These are phyloP conservation scores for Lecanosticta acicola DNA, from an alignment of 2,329 filamentous ascomycete species.

Conservation along the genomic window DNA sequence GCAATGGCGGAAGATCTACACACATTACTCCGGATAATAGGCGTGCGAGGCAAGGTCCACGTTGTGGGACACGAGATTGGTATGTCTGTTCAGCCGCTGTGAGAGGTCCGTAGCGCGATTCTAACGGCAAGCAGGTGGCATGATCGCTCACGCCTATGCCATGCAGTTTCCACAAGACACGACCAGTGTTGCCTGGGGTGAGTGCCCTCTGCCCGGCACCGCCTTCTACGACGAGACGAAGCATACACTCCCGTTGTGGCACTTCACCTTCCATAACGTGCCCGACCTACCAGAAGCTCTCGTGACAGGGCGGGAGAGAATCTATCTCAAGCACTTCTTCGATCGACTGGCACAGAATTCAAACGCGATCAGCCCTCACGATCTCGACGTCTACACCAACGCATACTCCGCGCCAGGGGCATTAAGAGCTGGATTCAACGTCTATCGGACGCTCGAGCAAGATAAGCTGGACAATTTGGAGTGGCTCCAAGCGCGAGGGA, in stretches of 20 bases:
- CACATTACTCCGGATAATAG: slow-evolving; percentile 31
- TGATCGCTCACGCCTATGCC: slow-evolving; percentile 43
- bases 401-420: slow-evolving; percentile 34
- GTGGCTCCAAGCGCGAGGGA: slow-evolving; percentile 13
- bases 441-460: slow-evolving; percentile 33
- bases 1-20: slow-evolving; percentile 39
- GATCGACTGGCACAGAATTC: slow-evolving; percentile 36
- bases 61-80: slow-evolving; percentile 45
- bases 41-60: slow-evolving; percentile 29
- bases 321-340: slow-evolving; percentile 44
- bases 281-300: slow-evolving; percentile 38
- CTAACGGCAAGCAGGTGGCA: too few relatives aligned
- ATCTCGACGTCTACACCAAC: slow-evolving; percentile 37
- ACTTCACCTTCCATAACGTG: slow-evolving; percentile 41
- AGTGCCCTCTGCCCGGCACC: slow-evolving; percentile 38
- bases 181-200: slow-evolving; percentile 38
- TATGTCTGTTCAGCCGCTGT: too few relatives aligned
- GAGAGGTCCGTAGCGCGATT: slow-evolving; percentile 34
- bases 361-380: slow-evolving; percentile 32
- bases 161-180: slow-evolving; percentile 32
- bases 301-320: slow-evolving; percentile 36
- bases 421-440: slow-evolving; percentile 29
- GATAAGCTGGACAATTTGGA: slow-evolving; percentile 24
- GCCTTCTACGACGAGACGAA: slow-evolving; percentile 23
- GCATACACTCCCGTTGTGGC: slow-evolving; percentile 31